These are phyloP conservation scores for Quercus rubra DNA, from an alignment of 306 rosid genomes.

Conservation along the genomic window DNA sequence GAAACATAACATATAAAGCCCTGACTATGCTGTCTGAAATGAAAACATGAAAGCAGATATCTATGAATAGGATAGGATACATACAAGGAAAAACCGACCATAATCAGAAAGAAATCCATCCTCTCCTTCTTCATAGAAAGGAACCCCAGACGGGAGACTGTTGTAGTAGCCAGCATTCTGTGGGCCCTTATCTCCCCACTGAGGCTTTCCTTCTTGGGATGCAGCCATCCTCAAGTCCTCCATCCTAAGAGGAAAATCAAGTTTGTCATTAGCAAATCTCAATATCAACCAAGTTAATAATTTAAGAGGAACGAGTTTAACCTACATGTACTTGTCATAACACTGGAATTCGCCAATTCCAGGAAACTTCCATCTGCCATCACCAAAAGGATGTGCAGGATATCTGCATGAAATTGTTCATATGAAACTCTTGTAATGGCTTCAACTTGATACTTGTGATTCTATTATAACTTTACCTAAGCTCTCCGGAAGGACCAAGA, in stretches of 20 bases:
- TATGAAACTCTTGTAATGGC: slow-evolving; percentile 1
- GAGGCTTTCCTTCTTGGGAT: slow-evolving; percentile 31
- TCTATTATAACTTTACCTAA: slow-evolving; percentile 26
- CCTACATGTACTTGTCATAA: slow-evolving; percentile 46
- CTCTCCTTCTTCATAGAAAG: slow-evolving; percentile 35
- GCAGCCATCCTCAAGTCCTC: slow-evolving; percentile 34
- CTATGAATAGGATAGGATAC: slow-evolving; percentile 13
- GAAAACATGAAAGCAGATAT: not conserved
- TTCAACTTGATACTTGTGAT: not conserved
- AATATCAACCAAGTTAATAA: not conserved
- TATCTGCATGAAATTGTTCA: slow-evolving; percentile 22
- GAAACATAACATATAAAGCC: no score
- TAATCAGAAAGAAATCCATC: slow-evolving; percentile 45
- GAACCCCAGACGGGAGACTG: slow-evolving; percentile 32
- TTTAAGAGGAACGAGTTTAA: not conserved
- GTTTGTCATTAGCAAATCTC: not conserved
- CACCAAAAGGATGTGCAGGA: slow-evolving; percentile 38
- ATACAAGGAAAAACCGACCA: slow-evolving; percentile 42
- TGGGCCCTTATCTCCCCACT: slow-evolving; percentile 42
- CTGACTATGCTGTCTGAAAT: not conserved
- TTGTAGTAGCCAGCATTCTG: slow-evolving; percentile 30
- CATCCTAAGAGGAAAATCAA: slow-evolving; percentile 26
- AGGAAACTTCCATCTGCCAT: slow-evolving; percentile 39
- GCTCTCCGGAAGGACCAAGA: slow-evolving; percentile 39
- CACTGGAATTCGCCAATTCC: slow-evolving; percentile 42